Base-by-base conservation (phyloP, 2,329 filamentous ascomycete genomes). In the Clarireedia paspali region DNA sequence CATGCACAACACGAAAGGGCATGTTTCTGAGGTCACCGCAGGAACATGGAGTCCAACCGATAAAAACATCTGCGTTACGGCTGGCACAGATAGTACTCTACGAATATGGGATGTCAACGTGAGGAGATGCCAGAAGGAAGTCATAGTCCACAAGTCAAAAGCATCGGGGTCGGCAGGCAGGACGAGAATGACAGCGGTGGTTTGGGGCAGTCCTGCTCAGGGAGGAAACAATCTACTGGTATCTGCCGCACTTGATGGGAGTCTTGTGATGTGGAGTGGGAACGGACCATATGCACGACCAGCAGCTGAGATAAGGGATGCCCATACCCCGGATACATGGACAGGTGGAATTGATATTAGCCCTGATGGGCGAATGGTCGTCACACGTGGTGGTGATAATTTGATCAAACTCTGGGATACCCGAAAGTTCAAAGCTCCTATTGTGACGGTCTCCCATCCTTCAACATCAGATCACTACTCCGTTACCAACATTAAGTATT, bases 61-160 rank as follows among this genome's bases (percentile, higher is more conserved):
- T 69, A 85, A 80, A 66, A 91, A 96, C 63, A 65, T 91, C 0
- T 95, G 90, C 68, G 85, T 92, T 26, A 99, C 94, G 2, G 91
- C 91, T 40, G 91, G 91, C 6, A 95, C 91, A 7, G 94, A 99
- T 70, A 96, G 92, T 69, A 99, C 94, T 1, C 74, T 99, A 59
- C 83, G 94, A 55, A 96, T 99, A 68, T 99, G 94, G 94, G 92
- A 99, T 68, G 82, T 96, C 64, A 96, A 96, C 71, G 86, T 92
- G 64, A 89, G 91, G 66, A 83, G 91, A 60, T 83, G 84, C 55
- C 94, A 99, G 70, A 95, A 90, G 70, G 89, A 96, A 50, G 87
- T 99, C 14, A 88, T 99, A 60, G 91, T 96, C 20, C 91, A 96
- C 76, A 97, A 97, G 72, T 96, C 92, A 7, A 89, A 84, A 67